Evolutionary conservation across 805 yeast species (phyloP).

Genomic region (Candida rishiriensis): DNA sequence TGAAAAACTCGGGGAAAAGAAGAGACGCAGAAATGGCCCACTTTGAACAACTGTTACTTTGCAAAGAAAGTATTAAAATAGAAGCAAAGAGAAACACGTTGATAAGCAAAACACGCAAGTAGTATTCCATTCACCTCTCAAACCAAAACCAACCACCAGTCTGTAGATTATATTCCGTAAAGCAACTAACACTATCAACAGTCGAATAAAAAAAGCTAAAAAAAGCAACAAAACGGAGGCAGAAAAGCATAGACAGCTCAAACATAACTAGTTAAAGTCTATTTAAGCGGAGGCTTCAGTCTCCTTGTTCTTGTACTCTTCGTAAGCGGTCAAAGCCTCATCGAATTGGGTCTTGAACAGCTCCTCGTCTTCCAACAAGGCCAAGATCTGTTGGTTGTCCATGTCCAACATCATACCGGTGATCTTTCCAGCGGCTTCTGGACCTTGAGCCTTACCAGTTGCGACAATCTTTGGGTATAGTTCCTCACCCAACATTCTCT

Average conservation of each 20-base stretch:
- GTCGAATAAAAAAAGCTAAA: conserved; percentile 1
- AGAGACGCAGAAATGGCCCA: too few relatives aligned
- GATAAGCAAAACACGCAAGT: too few relatives aligned
- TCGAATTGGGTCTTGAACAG: conserved; percentile 85
- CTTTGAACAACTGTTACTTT: too few relatives aligned
- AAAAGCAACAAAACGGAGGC: conserved; percentile 2
- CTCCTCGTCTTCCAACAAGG: conserved; percentile 84
- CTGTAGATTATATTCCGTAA: too few relatives aligned
- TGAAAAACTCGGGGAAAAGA: too few relatives aligned
- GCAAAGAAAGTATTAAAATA: too few relatives aligned
- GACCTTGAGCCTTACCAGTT: conserved; percentile 81
- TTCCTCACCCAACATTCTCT: conserved; percentile 97
- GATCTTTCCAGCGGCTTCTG: conserved; percentile 96
- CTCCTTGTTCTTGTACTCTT: conserved; percentile 72
- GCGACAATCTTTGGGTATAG: conserved; percentile 88
- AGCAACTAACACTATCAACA: too few relatives aligned
- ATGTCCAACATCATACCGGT: conserved; percentile 98
- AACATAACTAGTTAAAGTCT: conserved; percentile 4
- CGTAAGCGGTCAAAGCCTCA: conserved; percentile 93
- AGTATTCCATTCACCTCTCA: too few relatives aligned
- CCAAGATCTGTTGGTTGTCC: conserved; percentile 86
- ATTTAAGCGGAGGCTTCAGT: conserved; percentile 16
- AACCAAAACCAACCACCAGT: too few relatives aligned
- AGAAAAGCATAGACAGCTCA: neutral
- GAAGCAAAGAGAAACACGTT: too few relatives aligned